Evolutionary conservation across 1,139 yeast species (phyloP).

Genomic region (Meyerozyma sp.): DNA sequence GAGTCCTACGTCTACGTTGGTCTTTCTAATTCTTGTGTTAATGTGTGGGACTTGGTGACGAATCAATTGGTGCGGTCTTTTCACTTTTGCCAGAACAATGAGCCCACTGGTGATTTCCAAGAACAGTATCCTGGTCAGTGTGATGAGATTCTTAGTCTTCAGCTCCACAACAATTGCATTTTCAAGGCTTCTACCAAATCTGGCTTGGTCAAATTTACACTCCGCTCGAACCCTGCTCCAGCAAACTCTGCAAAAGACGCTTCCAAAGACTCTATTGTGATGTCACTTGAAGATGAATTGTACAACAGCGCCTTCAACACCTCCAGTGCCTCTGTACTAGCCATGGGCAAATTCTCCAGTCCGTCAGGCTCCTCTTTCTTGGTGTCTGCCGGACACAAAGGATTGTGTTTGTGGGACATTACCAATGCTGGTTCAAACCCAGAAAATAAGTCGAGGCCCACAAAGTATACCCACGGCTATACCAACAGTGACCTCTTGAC

Average conservation of each 20-base stretch:
- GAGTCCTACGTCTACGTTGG: constrained; percentile 78
- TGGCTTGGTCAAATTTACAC: constrained; percentile 45
- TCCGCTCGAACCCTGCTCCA: constrained; percentile 22
- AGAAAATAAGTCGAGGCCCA: neutral
- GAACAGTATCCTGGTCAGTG: constrained; percentile 5
- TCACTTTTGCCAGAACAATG: constrained; percentile 28
- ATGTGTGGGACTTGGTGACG: constrained; percentile 82
- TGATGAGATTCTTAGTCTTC: constrained; percentile 34
- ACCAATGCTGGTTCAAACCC: constrained; percentile 13
- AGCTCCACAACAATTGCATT: constrained; percentile 47
- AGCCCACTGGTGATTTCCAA: constrained; percentile 2
- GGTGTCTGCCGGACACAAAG: constrained; percentile 35
- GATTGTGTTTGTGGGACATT: constrained; percentile 34
- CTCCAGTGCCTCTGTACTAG: constrained; percentile 17
- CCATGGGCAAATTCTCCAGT: constrained; percentile 23
- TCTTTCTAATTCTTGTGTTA: constrained; percentile 61
- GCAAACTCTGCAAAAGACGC: constrained; percentile 6
- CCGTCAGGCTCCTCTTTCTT: constrained; percentile 19
- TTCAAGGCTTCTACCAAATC: constrained; percentile 55
- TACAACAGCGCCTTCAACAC: constrained; percentile 11
- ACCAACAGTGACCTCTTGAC: constrained; percentile 59
- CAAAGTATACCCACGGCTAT: neutral
- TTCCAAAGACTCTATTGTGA: constrained; percentile 6
- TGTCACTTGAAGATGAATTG: constrained; percentile 15
- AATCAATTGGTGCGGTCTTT: constrained; percentile 62